These are phyloP conservation scores for California macrophylla DNA, from an alignment of 441 rosid species.

Conservation along the genomic window DNA sequence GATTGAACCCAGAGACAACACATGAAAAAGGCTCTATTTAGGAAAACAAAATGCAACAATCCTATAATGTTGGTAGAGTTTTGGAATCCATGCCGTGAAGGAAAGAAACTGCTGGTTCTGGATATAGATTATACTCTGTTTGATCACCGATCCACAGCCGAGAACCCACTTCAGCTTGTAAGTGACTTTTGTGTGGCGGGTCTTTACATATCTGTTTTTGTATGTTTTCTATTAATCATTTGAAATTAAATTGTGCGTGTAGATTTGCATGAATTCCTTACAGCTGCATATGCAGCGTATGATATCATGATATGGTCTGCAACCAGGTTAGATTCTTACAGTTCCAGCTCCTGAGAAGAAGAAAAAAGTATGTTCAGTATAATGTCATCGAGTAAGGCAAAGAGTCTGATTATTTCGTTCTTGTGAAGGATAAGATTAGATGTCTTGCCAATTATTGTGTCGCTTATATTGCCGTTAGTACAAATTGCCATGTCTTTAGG, in stretches of 20 bases:
- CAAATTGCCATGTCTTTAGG: too few relatives aligned
- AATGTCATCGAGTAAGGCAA: background rate
- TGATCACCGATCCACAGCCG: conserved; percentile 90
- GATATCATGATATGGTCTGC: conserved; percentile 98
- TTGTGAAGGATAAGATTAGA: too few relatives aligned
- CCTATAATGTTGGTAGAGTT: too few relatives aligned
- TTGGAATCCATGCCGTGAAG: conserved; percentile 63
- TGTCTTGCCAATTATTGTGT: too few relatives aligned
- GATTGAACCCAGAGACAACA: background rate
- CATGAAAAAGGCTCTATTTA: background rate
- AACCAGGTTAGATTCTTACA: conserved; percentile 46
- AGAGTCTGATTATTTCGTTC: background rate
- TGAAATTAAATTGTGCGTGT: conserved; percentile 10
- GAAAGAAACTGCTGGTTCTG: conserved; percentile 82
- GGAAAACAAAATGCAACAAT: background rate
- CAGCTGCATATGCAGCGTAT: conserved; percentile 76
- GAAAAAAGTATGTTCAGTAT: background rate
- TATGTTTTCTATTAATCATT: background rate
- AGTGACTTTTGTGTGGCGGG: conserved; percentile 17
- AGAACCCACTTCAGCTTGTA: conserved; percentile 76
- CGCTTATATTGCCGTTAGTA: too few relatives aligned
- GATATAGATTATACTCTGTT: conserved; percentile 91
- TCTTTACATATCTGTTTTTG: background rate
- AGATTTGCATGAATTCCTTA: conserved; percentile 96
- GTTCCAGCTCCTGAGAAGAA: background rate